Base-by-base conservation (phyloP, 495 filamentous ascomycete species). In the Terfezia claveryi region DNA sequence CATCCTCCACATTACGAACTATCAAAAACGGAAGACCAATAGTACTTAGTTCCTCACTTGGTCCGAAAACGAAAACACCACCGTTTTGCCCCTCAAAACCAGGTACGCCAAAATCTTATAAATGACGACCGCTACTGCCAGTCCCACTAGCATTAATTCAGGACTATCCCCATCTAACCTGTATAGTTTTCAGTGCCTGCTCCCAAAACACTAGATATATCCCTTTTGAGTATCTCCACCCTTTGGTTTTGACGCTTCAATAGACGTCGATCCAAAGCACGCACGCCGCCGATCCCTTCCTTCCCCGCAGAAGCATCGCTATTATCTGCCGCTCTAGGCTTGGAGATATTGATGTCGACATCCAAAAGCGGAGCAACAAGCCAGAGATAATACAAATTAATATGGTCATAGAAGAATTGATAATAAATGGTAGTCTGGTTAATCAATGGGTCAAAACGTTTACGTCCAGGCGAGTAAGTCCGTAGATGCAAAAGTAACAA, bases 401-500 rank as follows among this genome's bases (percentile, higher is more conserved):
- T 50, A 82, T 50, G 0, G 64, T 70, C 60, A 79, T 83, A 3
- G 68, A 73, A 3, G 80, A 44, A 12, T 81, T 58, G 9, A 79
- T 70, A 10, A n/a, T n/a, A n/a, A n/a, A n/a, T n/a, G n/a, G n/a
- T n/a, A n/a, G n/a, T n/a, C n/a, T n/a, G n/a, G n/a, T n/a, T n/a
- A n/a, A 83, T 62, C 23, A 83, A 78, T 0, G 82, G 82, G 59
- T 87, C 82, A 63, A 85, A 87, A 1, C 82, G 67, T 49, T 75
- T 74, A 87, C 82, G 59, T 85, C 82, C 38, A 79, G 69, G 23
- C 56, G 54, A 0, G 77, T 80, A 17, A 87, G 61, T 4, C 82
- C 74, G 59, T 81, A 87, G 7, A 74, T 80, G 68, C 37, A 85
- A 23, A 85, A 72, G 62, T 87, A 87, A 2, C 80, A 79, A 87